These are phyloP conservation scores for Dactylellina leptospora DNA, from an alignment of 2,329 filamentous ascomycete species.

Conservation along the genomic window DNA sequence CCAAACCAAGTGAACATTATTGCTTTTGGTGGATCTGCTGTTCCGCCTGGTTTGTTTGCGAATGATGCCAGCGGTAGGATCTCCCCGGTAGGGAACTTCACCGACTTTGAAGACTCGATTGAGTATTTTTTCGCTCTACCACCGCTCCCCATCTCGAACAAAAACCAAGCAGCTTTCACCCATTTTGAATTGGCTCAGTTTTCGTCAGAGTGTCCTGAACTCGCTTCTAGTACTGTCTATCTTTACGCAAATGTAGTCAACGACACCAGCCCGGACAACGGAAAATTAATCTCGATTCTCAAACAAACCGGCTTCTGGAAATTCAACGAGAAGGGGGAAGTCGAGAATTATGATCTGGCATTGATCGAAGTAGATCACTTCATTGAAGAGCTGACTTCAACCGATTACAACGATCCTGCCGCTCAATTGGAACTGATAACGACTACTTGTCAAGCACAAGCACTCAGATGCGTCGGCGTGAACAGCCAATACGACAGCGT, in stretches of 20 bases:
- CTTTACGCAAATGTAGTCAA: conserved; percentile 59
- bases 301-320: conserved; percentile 64
- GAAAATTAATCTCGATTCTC: conserved; percentile 58
- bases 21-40: conserved; percentile 58
- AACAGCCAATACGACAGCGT: conserved; percentile 60
- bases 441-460: conserved; percentile 59
- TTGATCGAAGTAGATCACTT: conserved; percentile 62
- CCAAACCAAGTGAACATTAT: conserved; percentile 61
- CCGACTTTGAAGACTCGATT: conserved; percentile 61
- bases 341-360: conserved; percentile 63
- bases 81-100: conserved; percentile 62
- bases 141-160: conserved; percentile 58
- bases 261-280: conserved; percentile 58
- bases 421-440: conserved; percentile 58
- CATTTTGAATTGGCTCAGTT: conserved; percentile 59
- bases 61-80: conserved; percentile 61
- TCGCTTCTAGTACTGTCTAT: conserved; percentile 61
- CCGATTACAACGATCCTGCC: conserved; percentile 56
- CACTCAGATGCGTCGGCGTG: conserved; percentile 59
- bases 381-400: conserved; percentile 58
- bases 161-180: conserved; percentile 59
- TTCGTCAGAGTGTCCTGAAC: conserved; percentile 59
- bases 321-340: conserved; percentile 62
- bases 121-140: conserved; percentile 64
- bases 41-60: conserved; percentile 61